phyloP scores from a whole-genome alignment of 2,329 filamentous ascomycete genomes.

The Aspergillus pseudoviridinutans region DNA sequence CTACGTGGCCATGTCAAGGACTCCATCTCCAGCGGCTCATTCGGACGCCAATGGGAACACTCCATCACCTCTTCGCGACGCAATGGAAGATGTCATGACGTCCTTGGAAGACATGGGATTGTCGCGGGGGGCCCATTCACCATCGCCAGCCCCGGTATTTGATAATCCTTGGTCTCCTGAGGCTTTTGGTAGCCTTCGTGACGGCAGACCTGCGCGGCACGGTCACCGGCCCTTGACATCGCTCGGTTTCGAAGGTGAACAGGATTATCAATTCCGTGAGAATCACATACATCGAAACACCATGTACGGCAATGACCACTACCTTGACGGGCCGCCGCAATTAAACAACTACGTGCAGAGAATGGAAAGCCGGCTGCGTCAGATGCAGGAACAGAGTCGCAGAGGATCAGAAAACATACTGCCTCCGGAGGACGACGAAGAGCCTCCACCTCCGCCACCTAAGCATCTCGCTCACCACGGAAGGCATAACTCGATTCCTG shows the following conservation, averaged over 20 bases:
- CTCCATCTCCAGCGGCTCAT: constrained; percentile 48
- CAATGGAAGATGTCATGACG: constrained; percentile 98
- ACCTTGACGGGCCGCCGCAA: constrained; percentile 59
- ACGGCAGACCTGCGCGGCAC: constrained; percentile 29
- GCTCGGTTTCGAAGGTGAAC: constrained; percentile 60
- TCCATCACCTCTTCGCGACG: constrained; percentile 84
- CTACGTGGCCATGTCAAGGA: constrained; percentile 38
- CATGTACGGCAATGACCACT: constrained; percentile 32
- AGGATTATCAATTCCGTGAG: constrained; percentile 54
- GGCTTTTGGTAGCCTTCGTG: constrained; percentile 61
- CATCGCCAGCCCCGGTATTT: constrained; percentile 53
- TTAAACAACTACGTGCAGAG: constrained; percentile 83
- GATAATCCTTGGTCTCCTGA: constrained; percentile 82
- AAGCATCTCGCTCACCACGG: constrained; percentile 46
- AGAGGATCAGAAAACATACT: constrained; percentile 48
- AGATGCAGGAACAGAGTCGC: constrained; percentile 57
- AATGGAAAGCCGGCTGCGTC: constrained; percentile 79
- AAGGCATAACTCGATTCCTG: constrained; percentile 41
- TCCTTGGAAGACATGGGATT: constrained; percentile 83
- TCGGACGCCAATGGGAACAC: constrained; percentile 68
- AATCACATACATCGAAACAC: constrained; percentile 50
- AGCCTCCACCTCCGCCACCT: constrained; percentile 60
- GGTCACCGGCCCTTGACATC: constrained; percentile 65
- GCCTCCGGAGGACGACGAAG: constrained; percentile 45
- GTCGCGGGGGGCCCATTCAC: constrained; percentile 48